Conservation (phyloP, 2,329 filamentous ascomycete species). For the Verticillium dahliae region DNA sequence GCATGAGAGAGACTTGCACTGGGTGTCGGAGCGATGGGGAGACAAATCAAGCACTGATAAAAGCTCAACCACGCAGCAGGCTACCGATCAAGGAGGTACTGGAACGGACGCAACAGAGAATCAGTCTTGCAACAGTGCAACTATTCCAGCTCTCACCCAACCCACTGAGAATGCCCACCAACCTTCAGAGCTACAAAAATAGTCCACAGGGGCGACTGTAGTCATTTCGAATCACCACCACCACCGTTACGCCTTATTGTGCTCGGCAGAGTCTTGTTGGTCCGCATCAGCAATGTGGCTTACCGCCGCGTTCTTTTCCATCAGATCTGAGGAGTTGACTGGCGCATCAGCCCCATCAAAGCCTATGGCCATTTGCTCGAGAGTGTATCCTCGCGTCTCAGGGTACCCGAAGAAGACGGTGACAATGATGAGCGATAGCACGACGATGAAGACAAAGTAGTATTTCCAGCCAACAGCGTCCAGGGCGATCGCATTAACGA, state of each 20-base stretch:
- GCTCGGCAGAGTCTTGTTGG: background rate
- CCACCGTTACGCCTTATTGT: background rate
- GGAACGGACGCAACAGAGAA: no score
- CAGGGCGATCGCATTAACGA: conserved; percentile 49
- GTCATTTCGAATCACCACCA: background rate
- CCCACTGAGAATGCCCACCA: background rate
- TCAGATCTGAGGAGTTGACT: conserved; percentile 38
- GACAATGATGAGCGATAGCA: conserved; percentile 47
- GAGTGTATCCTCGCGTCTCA: conserved; percentile 58
- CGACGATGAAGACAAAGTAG: conserved; percentile 47
- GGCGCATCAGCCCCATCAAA: conserved; percentile 55
- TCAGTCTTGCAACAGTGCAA: no score
- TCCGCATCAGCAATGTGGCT: background rate
- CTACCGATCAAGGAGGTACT: no score
- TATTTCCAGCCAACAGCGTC: conserved; percentile 41
- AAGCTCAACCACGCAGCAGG: no score
- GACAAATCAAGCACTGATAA: background rate
- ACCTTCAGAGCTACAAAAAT: background rate
- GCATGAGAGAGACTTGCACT: conserved; percentile 29
- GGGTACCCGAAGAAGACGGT: conserved; percentile 51
- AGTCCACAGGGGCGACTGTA: background rate
- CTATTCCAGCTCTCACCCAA: background rate
- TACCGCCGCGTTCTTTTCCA: conserved; percentile 30
- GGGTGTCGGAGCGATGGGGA: background rate
- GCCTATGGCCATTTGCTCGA: conserved; percentile 61